These are phyloP conservation scores for Lophiostoma macrostomum DNA, from an alignment of 495 filamentous ascomycete species.

Conservation along the genomic window DNA sequence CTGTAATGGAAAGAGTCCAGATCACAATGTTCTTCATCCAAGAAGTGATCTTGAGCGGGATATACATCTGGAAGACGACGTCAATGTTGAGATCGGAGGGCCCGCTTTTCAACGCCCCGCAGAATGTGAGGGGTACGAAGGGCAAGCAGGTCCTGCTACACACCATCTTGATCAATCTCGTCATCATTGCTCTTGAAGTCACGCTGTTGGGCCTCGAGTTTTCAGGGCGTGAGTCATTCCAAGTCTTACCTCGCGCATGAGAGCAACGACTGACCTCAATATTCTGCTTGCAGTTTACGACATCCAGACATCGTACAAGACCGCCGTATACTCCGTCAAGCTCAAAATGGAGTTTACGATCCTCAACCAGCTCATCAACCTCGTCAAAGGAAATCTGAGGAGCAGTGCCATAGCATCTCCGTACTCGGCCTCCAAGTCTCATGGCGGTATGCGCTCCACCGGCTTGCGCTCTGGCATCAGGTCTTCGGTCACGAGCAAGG, in stretches of 20 bases:
- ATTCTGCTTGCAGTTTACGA: slow-evolving; percentile 19
- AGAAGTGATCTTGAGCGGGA: slow-evolving; percentile 13
- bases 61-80: slow-evolving; percentile 22
- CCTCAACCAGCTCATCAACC: slow-evolving; percentile 36
- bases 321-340: slow-evolving; percentile 41
- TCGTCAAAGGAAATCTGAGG: slow-evolving; percentile 2
- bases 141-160: slow-evolving; percentile 2
- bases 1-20: slow-evolving; percentile 16
- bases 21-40: slow-evolving; percentile 20
- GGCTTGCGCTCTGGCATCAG: not conserved
- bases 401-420: too few species aligned
- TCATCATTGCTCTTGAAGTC: slow-evolving; percentile 17
- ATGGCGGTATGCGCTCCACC: too few species aligned
- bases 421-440: too few species aligned
- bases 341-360: slow-evolving; percentile 43
- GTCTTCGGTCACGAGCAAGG: not conserved
- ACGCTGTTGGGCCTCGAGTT: slow-evolving; percentile 25
- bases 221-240: slow-evolving; percentile 1
- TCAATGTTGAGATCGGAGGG: not conserved
- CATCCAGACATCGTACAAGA: slow-evolving; percentile 36
- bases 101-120: not conserved
- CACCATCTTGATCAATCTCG: slow-evolving; percentile 30
- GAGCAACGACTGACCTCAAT: too few species aligned
- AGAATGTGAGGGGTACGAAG: not conserved
- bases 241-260: too few species aligned